phyloP scores from a whole-genome alignment of 768 basidiomycete genomes.

The Vishniacozyma victoriae region DNA sequence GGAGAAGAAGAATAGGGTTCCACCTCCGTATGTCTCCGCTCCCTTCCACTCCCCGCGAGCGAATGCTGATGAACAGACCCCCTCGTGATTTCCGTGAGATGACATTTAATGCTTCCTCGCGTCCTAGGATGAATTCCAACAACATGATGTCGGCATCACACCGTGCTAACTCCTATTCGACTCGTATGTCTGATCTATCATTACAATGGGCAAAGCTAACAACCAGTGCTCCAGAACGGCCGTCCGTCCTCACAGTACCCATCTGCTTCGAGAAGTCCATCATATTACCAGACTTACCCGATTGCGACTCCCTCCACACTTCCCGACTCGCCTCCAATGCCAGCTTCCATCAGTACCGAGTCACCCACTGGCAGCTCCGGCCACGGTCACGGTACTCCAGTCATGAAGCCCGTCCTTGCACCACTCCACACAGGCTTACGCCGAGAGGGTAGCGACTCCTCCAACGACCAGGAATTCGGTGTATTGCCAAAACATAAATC shows the following conservation, averaged over 20 bases:
- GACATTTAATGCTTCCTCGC: not conserved
- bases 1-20: conserved; percentile 23
- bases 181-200: conserved; percentile 17
- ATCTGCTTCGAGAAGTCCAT: conserved; percentile 22
- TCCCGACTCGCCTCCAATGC: conserved; percentile 6
- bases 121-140: conserved; percentile 10
- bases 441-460: conserved; percentile 2
- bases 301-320: conserved; percentile 20
- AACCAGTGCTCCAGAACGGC: conserved; percentile 13
- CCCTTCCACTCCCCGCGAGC: not conserved
- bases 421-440: conserved; percentile 11
- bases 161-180: conserved; percentile 25
- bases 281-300: conserved; percentile 27
- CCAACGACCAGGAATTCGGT: conserved; percentile 2
- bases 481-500: conserved; percentile 9
- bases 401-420: conserved; percentile 11
- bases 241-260: conserved; percentile 16
- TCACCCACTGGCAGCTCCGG: conserved; percentile 6
- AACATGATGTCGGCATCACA: conserved; percentile 4
- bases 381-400: not conserved
- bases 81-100: not conserved
- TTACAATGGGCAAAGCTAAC: not conserved
- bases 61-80: not conserved
- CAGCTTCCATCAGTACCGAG: conserved; percentile 10
- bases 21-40: conserved; percentile 28